Base-by-base conservation (phyloP, 148 eudicot genomes). In the Tetragonia tetragonoides region DNA sequence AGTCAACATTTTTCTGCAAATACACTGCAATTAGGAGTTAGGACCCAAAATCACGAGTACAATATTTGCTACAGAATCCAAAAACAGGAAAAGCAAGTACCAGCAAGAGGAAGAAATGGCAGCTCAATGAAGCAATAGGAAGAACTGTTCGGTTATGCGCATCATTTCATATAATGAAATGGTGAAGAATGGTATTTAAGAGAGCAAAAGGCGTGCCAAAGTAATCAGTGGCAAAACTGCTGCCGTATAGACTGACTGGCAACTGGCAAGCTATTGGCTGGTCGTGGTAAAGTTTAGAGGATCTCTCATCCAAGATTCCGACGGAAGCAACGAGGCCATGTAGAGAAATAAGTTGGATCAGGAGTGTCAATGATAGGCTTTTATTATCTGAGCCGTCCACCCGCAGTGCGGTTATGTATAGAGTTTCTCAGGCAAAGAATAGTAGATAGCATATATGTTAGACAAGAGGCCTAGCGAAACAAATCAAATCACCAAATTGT, bases 401-500 rank as follows among this genome's bases (percentile, higher is more conserved):
- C 14, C 38, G 21, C 46, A 38, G 42, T 23, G 7, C 42, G 5
- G 42, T 66, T 14, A n/a, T 5, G 40, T 42, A 12, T 21, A 24
- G 14, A 44, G 12, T 9, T 63, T 18, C 16, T 78, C 41, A 60
- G 12, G 28, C 14, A 23, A 23, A 68, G 54, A 49, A 51, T 39
- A 49, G 69, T 9, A 54, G 49, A 74, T 17, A 7, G 42, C 34
- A 65, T 12, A 17, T 70, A 51, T 39, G 11, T 23, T 11, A 62
- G 10, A 53, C 38, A 39, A 18, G 56, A 60, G 38, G 70, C 78
- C 62, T 76, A n/a, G 3, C 1, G 38, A 40, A 51, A 47, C 14
- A 64, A 54, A 11, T 3, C 61, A 69, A 42, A 61, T 49, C 60
- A 51, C 67, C 63, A 53, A 84, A 38, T 24, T 23, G 38, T 24